Base-by-base conservation (phyloP, 1,139 yeast species). In the Waltiozyma solani region DNA sequence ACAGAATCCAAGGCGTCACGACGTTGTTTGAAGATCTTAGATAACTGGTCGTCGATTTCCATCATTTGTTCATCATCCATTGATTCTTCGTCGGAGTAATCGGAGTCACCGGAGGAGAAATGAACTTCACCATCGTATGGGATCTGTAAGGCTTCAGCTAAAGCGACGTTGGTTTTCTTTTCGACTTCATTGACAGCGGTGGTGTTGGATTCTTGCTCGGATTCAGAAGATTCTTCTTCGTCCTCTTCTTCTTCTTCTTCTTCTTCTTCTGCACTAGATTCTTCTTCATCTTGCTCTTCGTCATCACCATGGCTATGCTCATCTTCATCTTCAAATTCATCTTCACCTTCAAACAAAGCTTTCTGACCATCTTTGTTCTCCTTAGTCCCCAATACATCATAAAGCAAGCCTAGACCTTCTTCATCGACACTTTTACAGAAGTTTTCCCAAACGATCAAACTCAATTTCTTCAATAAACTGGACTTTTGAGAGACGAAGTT, bases 11-110 rank as follows among this genome's bases (percentile, higher is more conserved):
- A 57, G 0, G 84, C 80, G 42, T 73, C 75, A 49, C 77, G 76
- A 54, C 93, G 74, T 52, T 87, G 91, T 51, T 81, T 76, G 68
- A 91, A 91, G 42, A 91, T 91, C 40, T 72, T 73, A 0, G 96
- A 76, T 26, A 91, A 66, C 44, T 86, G 93, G 22, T 71, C 86
- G 57, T 91, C 98, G 56, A 91, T 73, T 14, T 91, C 95, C 79
- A 89, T 77, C 99, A 91, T 91, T 58, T 87, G 89, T 50, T 89
- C 97, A 57, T 91, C 99, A 49, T 91, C 93, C 94, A 86, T 83
- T 3, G 87, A 76, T 45, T 84, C 94, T 12, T 82, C 85, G 41
- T 76, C 83, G 13, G 69, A 71, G 14, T 58, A 63, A 2, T 71
- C 69, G 13, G 58, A 64, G 8, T 58, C 63, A n/a, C 51, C 58